Base-by-base conservation (phyloP, 495 filamentous ascomycete genomes). In the Aspergillus cristatus region DNA sequence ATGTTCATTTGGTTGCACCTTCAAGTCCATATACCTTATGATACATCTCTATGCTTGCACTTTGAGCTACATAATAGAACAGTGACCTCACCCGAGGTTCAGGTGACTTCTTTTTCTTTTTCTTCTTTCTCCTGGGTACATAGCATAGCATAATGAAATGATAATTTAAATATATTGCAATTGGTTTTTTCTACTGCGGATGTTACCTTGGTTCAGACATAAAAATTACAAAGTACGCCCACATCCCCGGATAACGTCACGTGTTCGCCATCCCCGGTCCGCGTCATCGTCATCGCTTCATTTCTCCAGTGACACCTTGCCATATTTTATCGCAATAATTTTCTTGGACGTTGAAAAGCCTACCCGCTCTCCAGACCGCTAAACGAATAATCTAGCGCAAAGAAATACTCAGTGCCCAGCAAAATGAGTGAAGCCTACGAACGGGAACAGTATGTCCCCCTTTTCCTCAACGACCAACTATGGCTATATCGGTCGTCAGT, bases 351-450 rank as follows among this genome's bases (percentile, higher is more conserved):
- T n/a, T n/a, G n/a, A n/a, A n/a, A n/a, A n/a, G n/a, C n/a, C n/a
- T n/a, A n/a, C n/a, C n/a, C n/a, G n/a, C n/a, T n/a, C n/a, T n/a
- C n/a, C n/a, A n/a, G n/a, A n/a, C n/a, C n/a, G n/a, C n/a, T n/a
- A n/a, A n/a, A n/a, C n/a, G n/a, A n/a, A n/a, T n/a, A n/a, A n/a
- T n/a, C n/a, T n/a, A n/a, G n/a, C n/a, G n/a, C n/a, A n/a, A n/a
- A n/a, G n/a, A n/a, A n/a, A 24, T 4, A 24, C 20, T 24, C 20
- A 8, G 20, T 24, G n/a, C 32, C 35, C 11, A 17, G 15, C 53
- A 71, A 67, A 18, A 96, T 96, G 90, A 88, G 87, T 22, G 89
- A 94, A 60, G 79, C 88, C 46, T 98, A 93, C 68, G 87, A 94
- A 68, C 85, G 90, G 55, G 90, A 98, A 68, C 62, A 74, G 77